Evolutionary conservation across 2,329 filamentous ascomycete genomes (phyloP).

Genomic region (Didymella segeticola): DNA sequence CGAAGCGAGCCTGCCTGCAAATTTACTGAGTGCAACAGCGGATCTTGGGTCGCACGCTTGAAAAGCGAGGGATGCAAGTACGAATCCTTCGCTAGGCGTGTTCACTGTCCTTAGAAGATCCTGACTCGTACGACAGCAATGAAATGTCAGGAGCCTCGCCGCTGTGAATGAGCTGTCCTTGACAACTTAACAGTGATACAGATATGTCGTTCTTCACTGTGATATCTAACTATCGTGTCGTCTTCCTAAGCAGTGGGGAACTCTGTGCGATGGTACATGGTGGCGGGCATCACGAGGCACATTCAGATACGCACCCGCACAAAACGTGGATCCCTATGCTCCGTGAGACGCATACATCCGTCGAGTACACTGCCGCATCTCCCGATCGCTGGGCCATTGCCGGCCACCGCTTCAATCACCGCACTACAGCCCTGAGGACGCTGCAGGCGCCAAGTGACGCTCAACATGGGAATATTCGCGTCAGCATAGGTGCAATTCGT

Average conservation of each 20-base stretch:
- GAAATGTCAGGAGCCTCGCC: neutral
- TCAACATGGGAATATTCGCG: neutral
- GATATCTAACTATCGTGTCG: neutral
- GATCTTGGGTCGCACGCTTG: neutral
- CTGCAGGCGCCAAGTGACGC: neutral
- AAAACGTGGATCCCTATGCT: neutral
- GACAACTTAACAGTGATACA: neutral
- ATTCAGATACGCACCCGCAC: too few relatives aligned
- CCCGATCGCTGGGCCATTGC: neutral
- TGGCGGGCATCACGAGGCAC: neutral
- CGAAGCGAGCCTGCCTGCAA: neutral
- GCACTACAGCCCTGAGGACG: neutral
- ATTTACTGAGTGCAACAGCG: neutral
- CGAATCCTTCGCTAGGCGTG: neutral
- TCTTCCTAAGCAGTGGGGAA: neutral
- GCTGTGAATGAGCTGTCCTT: neutral
- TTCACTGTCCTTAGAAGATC: neutral
- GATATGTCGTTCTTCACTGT: neutral
- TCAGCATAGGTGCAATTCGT: too few relatives aligned
- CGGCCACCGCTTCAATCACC: neutral
- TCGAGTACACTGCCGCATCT: neutral
- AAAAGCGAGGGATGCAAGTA: neutral
- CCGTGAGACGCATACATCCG: neutral
- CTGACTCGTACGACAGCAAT: neutral
- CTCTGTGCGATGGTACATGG: neutral